Evolutionary conservation across 208 protist species (phyloP).

Genomic region (Entamoeba moshkovskii): DNA sequence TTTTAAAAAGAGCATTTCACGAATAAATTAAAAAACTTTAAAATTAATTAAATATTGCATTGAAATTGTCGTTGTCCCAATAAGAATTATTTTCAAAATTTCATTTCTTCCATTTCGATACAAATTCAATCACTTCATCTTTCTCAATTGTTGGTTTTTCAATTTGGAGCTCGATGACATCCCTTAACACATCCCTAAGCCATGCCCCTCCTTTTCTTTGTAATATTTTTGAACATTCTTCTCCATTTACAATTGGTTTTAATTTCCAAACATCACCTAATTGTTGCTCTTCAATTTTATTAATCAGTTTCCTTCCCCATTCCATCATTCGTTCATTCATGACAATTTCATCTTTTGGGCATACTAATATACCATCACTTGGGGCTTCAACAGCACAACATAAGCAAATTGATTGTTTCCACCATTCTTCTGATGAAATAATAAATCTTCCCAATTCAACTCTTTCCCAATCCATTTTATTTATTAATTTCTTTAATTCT

Average conservation of each 20-base stretch:
- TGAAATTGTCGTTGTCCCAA: too few relatives aligned
- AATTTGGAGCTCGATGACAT: not conserved
- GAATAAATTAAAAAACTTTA: too few relatives aligned
- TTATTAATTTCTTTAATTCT: not conserved
- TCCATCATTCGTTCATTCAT: not conserved
- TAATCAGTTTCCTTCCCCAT: not conserved
- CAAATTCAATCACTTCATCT: not conserved
- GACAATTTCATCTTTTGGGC: not conserved
- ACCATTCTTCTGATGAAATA: not conserved
- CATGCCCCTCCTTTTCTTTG: not conserved
- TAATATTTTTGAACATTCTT: not conserved
- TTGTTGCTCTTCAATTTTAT: not conserved
- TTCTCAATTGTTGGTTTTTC: not conserved
- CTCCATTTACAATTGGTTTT: not conserved
- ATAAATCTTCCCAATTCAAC: not conserved
- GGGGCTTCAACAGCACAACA: not conserved
- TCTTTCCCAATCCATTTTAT: not conserved
- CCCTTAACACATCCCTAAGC: not conserved
- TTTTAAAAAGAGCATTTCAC: too few relatives aligned
- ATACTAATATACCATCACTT: not conserved
- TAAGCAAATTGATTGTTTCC: not conserved
- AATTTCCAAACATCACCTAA: not conserved
- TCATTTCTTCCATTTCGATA: not conserved
- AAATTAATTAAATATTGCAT: too few relatives aligned
- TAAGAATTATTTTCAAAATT: too few relatives aligned